A percentile compares a stretch with the other conserved stretches of the same genome.
These are phyloP conservation scores for Plasmodium vinckei DNA, from an alignment of 169 alveolate genomes.

Conservation along the genomic window DNA sequence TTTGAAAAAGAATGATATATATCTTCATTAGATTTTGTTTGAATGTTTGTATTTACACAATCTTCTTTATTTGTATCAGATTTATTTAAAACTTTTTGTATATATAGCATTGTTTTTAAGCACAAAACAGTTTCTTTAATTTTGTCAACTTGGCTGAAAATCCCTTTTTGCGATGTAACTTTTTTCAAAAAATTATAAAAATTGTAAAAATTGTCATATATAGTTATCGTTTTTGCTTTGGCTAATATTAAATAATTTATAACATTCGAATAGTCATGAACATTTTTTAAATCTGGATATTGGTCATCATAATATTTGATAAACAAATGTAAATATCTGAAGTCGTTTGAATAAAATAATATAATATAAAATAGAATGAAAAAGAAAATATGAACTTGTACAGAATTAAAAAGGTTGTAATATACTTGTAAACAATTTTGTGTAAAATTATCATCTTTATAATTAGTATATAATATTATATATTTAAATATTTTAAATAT, in stretches of 20 bases:
- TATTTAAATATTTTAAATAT: constrained; percentile 35
- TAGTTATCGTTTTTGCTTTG: constrained; percentile 35
- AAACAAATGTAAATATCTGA: constrained; percentile 18
- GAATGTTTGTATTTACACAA: too few relatives aligned
- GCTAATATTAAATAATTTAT: constrained; percentile 14
- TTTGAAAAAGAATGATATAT: constrained; percentile 43
- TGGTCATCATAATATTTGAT: constrained; percentile 12
- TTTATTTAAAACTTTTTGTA: constrained; percentile 27
- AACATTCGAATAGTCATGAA: background rate
- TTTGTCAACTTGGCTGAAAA: background rate
- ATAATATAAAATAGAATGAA: constrained; percentile 56
- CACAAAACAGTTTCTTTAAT: constrained; percentile 1
- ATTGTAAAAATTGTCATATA: constrained; percentile 30
- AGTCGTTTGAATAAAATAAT: constrained; percentile 41
- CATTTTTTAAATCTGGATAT: background rate
- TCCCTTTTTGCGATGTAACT: background rate
- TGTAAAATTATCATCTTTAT: constrained; percentile 63
- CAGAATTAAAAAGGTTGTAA: constrained; percentile 39
- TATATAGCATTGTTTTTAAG: constrained; percentile 5
- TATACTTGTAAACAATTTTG: constrained; percentile 58
- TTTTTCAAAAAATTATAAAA: constrained; percentile 36
- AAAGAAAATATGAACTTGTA: constrained; percentile 27
- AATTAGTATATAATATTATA: constrained; percentile 15
- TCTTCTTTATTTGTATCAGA: background rate
- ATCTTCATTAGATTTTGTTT: constrained; percentile 24